phyloP scores from a whole-genome alignment of 805 yeast species.

The Allodekkera sacchari region DNA sequence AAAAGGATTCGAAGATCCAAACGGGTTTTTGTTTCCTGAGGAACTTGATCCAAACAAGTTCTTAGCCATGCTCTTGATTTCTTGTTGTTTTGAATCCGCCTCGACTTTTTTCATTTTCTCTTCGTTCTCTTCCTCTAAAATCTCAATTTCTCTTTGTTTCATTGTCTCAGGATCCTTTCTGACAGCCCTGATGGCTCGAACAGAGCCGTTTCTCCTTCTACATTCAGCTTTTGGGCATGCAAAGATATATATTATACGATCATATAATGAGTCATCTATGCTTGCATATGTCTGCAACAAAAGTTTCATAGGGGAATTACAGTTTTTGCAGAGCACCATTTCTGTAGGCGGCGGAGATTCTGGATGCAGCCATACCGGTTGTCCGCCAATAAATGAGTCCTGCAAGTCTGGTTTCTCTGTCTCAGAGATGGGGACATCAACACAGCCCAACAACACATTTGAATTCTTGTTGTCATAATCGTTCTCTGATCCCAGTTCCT shows the following conservation, averaged over 20 bases:
- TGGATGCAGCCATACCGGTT: conserved; percentile 61
- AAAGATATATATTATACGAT: conserved; percentile 74
- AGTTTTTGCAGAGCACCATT: conserved; percentile 54
- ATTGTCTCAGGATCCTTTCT: conserved; percentile 47
- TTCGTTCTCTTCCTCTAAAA: conserved; percentile 34
- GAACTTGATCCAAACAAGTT: conserved; percentile 18
- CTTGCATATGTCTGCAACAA: conserved; percentile 79
- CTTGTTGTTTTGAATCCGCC: conserved; percentile 33
- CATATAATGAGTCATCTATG: conserved; percentile 61
- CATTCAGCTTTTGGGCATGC: conserved; percentile 62
- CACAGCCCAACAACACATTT: conserved; percentile 50
- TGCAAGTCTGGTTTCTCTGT: conserved; percentile 38
- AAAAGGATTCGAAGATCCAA: conserved; percentile 24
- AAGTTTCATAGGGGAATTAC: conserved; percentile 55
- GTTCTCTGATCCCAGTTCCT: too few species aligned
- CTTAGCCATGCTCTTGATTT: conserved; percentile 28
- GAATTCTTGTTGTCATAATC: conserved; percentile 10
- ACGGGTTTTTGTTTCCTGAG: conserved; percentile 15
- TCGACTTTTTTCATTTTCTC: conserved; percentile 34
- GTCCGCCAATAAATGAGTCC: conserved; percentile 81
- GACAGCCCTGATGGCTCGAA: conserved; percentile 73
- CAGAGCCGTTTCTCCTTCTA: conserved; percentile 57
- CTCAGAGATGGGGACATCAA: conserved; percentile 49
- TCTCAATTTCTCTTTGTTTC: conserved; percentile 29
- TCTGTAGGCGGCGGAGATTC: conserved; percentile 48